Percentiles rank a stretch among this genome's conserved stretches.
These are phyloP conservation scores for Pleurotus tuoliensis DNA, from an alignment of 768 basidiomycete genomes.

Conservation along the genomic window DNA sequence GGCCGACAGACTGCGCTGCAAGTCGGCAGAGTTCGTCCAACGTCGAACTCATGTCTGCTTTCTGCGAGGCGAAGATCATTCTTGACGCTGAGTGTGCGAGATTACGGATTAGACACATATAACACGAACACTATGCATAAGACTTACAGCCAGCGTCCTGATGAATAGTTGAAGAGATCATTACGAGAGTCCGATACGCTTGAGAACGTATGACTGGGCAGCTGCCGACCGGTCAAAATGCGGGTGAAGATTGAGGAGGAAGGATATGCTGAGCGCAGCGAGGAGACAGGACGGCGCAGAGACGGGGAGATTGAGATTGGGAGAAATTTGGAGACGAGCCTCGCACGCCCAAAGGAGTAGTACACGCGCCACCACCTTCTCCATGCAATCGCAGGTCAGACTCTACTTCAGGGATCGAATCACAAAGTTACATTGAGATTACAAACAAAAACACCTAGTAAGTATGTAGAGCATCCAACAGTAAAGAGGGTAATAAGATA, in stretches of 20 bases:
- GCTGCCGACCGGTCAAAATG: slow-evolving; percentile 15
- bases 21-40: slow-evolving; percentile 28
- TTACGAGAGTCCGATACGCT: slow-evolving; percentile 16
- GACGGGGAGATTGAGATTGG: background rate
- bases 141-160: slow-evolving; percentile 33
- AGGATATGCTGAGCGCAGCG: slow-evolving; percentile 14
- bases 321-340: background rate
- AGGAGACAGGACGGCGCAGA: slow-evolving; percentile 17
- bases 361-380: background rate
- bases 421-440: too few relatives aligned
- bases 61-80: slow-evolving; percentile 29
- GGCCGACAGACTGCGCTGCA: slow-evolving; percentile 28
- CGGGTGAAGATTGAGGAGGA: slow-evolving; percentile 16
- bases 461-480: too few relatives aligned
- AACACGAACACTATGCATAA: slow-evolving; percentile 20
- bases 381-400: too few relatives aligned
- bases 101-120: slow-evolving; percentile 21
- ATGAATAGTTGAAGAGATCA: slow-evolving; percentile 32
- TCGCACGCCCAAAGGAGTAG: background rate
- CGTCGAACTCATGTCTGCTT: slow-evolving; percentile 27
- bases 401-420: too few relatives aligned
- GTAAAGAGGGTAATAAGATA: too few relatives aligned
- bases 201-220: slow-evolving; percentile 21
- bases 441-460: too few relatives aligned
- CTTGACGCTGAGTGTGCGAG: slow-evolving; percentile 25